A percentile compares a stretch with the other conserved stretches of the same genome.
Conservation (phyloP, 768 basidiomycete genomes). For the Suillus paluster region DNA sequence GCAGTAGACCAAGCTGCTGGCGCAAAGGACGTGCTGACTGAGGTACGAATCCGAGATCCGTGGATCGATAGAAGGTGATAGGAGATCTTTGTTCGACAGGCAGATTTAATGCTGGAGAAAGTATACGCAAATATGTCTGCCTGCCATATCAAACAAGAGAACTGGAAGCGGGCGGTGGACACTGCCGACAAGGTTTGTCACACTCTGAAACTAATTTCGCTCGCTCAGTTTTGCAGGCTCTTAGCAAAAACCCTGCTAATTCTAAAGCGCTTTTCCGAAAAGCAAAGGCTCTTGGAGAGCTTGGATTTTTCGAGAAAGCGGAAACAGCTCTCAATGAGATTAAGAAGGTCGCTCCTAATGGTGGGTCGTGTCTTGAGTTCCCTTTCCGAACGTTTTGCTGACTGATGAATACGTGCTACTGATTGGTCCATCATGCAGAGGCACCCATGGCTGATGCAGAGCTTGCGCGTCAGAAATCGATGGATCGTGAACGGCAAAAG, state of each 20-base stretch:
- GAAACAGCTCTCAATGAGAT: conserved; percentile 67
- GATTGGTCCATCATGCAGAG: conserved; percentile 42
- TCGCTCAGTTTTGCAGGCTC: conserved; percentile 49
- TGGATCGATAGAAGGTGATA: not conserved
- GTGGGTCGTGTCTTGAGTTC: conserved; percentile 36
- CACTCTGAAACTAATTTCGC: not conserved
- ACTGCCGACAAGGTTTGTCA: conserved; percentile 74
- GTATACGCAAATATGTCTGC: conserved; percentile 87
- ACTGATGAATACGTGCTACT: not conserved
- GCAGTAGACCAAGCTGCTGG: conserved; percentile 35
- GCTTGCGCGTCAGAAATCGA: conserved; percentile 57
- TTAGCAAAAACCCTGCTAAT: conserved; percentile 75
- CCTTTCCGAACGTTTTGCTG: not conserved
- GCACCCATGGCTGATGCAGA: conserved; percentile 65
- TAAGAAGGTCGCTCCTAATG: conserved; percentile 63
- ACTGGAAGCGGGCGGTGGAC: conserved; percentile 79
- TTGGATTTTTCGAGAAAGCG: conserved; percentile 77
- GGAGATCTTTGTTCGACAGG: conserved; percentile 42
- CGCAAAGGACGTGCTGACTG: conserved; percentile 60
- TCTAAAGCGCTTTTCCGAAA: conserved; percentile 83
- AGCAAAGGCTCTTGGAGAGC: conserved; percentile 77
- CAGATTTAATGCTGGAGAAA: conserved; percentile 78
- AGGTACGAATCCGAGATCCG: conserved; percentile 45
- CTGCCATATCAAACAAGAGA: conserved; percentile 78
- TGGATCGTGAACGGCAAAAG: conserved; percentile 71